Percentiles rank a stretch among this genome's conserved stretches.
Evolutionary conservation across 257 asterid species (phyloP).

Genomic region (Schizonepeta tenuifolia): DNA sequence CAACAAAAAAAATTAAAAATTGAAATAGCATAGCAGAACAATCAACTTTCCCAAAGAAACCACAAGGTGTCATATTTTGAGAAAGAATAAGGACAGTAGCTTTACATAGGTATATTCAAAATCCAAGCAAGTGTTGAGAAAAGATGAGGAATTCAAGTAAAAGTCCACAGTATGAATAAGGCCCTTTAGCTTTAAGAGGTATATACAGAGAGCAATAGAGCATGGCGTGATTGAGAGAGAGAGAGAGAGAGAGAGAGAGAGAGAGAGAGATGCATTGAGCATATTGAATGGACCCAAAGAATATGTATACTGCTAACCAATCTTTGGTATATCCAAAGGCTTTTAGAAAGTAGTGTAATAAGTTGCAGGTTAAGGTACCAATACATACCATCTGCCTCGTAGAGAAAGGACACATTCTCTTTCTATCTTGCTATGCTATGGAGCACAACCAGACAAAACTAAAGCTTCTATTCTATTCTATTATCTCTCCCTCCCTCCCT

Average conservation of each 20-base stretch:
- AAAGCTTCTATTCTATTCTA: conserved; percentile 59
- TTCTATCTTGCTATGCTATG: conserved; percentile 44
- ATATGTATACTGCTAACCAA: conserved; percentile 38
- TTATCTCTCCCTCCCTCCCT: conserved; percentile 13
- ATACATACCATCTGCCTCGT: conserved; percentile 62
- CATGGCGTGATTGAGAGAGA: conserved; percentile 33
- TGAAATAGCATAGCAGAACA: not conserved
- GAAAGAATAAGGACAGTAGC: conserved; percentile 25
- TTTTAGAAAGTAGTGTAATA: conserved; percentile 56
- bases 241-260: no score
- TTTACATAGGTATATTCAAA: conserved; percentile 50
- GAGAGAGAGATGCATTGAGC: conserved; percentile 34
- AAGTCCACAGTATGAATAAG: conserved; percentile 28
- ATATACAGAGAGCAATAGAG: conserved; percentile 24
- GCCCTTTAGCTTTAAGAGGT: conserved; percentile 42
- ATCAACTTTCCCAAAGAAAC: conserved; percentile 20
- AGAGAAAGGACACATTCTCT: conserved; percentile 43
- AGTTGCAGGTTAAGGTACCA: conserved; percentile 61
- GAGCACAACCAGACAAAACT: conserved; percentile 60
- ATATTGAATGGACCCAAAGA: conserved; percentile 40
- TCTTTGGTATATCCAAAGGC: conserved; percentile 66
- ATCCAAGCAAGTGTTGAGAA: conserved; percentile 20
- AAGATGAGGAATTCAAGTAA: conserved; percentile 31
- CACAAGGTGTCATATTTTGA: conserved; percentile 15
- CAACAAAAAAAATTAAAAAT: not conserved